A percentile compares a stretch with the other conserved stretches of the same genome.
These are phyloP conservation scores for Alternaria panax DNA, from an alignment of 2,329 filamentous ascomycete genomes.

Conservation along the genomic window DNA sequence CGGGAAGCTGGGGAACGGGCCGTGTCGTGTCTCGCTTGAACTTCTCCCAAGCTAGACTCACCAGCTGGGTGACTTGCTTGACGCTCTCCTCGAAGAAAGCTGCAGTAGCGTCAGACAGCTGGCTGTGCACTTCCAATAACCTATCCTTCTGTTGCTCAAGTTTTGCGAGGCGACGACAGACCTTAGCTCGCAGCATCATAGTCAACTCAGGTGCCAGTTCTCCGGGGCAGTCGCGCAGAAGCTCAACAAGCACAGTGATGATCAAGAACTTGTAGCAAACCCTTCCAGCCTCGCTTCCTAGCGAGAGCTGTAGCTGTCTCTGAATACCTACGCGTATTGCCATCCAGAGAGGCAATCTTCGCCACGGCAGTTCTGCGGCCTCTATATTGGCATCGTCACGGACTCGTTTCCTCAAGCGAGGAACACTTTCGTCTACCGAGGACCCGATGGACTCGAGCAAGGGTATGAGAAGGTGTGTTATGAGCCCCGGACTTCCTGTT, in stretches of 20 bases:
- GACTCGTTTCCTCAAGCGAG: slow-evolving; percentile 58
- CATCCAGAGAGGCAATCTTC: slow-evolving; percentile 67
- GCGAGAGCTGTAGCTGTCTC: slow-evolving; percentile 54
- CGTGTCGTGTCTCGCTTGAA: slow-evolving; percentile 41
- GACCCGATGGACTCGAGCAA: slow-evolving; percentile 63
- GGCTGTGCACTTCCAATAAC: too few species aligned
- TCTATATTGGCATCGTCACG: slow-evolving; percentile 65
- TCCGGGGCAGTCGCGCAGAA: slow-evolving; percentile 50
- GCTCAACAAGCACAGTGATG: slow-evolving; percentile 52
- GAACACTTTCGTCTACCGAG: slow-evolving; percentile 39
- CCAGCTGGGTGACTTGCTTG: slow-evolving; percentile 31
- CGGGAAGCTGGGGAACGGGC: slow-evolving; percentile 53
- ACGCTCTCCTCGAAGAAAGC: slow-evolving; percentile 32
- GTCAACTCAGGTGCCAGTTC: slow-evolving; percentile 45
- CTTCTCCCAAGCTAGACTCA: slow-evolving; percentile 37
- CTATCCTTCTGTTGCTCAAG: slow-evolving; percentile 49
- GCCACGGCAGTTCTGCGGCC: slow-evolving; percentile 62
- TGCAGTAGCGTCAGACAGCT: too few species aligned
- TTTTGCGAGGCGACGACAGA: slow-evolving; percentile 65
- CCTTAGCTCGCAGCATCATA: slow-evolving; percentile 57
- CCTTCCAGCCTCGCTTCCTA: slow-evolving; percentile 53
- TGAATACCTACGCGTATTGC: slow-evolving; percentile 64
- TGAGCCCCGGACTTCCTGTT: slow-evolving; percentile 61
- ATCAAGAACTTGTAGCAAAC: slow-evolving; percentile 65
- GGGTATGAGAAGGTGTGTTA: slow-evolving; percentile 66